These are phyloP conservation scores for Xylaria arbuscula DNA, from an alignment of 2,329 filamentous ascomycete species.

Conservation along the genomic window DNA sequence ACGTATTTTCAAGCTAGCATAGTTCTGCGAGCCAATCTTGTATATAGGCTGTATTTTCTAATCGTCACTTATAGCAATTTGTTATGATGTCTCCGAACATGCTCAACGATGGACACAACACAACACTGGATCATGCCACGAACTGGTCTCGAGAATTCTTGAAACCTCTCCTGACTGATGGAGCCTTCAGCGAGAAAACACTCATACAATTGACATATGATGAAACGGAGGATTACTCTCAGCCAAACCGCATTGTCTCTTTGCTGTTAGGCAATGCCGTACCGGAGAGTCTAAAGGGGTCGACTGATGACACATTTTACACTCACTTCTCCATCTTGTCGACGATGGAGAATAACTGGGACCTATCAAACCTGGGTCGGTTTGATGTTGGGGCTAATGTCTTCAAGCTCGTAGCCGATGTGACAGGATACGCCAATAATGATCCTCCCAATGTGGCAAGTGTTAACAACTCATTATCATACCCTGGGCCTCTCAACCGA, in stretches of 20 bases:
- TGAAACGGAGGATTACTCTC: slow-evolving; percentile 76
- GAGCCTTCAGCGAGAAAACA: slow-evolving; percentile 77
- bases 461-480: slow-evolving; percentile 57
- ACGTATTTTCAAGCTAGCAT: slow-evolving; percentile 7
- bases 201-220: slow-evolving; percentile 83
- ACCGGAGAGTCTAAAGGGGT: slow-evolving; percentile 70
- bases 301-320: slow-evolving; percentile 75
- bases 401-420: slow-evolving; percentile 67
- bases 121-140: slow-evolving; percentile 75
- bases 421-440: slow-evolving; percentile 64
- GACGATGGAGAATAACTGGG: slow-evolving; percentile 75
- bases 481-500: slow-evolving; percentile 55
- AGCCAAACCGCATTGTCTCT: slow-evolving; percentile 75
- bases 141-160: slow-evolving; percentile 75
- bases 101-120: slow-evolving; percentile 77
- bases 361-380: slow-evolving; percentile 59
- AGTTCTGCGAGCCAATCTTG: not conserved
- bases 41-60: not conserved
- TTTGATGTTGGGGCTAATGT: slow-evolving; percentile 60
- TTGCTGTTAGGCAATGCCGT: slow-evolving; percentile 80
- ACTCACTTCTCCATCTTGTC: slow-evolving; percentile 65
- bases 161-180: slow-evolving; percentile 73
- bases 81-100: slow-evolving; percentile 72
- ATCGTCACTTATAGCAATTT: slow-evolving; percentile 60
- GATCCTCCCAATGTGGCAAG: slow-evolving; percentile 52